Evolutionary conservation across 305 asterid species (phyloP).

Genomic region (Petunia hybrid): DNA sequence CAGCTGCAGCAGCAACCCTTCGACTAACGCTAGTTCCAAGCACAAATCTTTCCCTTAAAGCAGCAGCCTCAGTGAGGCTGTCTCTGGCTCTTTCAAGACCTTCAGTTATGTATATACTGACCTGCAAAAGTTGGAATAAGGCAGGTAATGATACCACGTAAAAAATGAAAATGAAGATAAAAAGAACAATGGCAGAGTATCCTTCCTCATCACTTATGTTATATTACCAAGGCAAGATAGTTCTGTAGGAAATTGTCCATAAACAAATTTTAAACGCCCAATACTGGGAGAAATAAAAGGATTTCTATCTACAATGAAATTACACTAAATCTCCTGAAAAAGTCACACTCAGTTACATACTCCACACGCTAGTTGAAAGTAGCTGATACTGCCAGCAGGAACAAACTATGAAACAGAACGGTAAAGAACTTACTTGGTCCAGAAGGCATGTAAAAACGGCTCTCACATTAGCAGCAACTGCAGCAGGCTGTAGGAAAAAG

Average conservation of each 20-base stretch:
- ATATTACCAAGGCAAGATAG: slow-evolving; percentile 2
- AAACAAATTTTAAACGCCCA: background rate
- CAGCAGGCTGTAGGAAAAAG: slow-evolving; percentile 68
- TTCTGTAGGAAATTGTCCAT: slow-evolving; percentile 10
- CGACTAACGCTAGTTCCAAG: slow-evolving; percentile 85
- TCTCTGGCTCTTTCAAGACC: slow-evolving; percentile 98
- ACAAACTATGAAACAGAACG: slow-evolving; percentile 36
- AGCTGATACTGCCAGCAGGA: slow-evolving; percentile 35
- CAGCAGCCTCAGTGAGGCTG: slow-evolving; percentile 91
- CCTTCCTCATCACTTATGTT: slow-evolving; percentile 4
- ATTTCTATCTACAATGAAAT: slow-evolving; percentile 3
- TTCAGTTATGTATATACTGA: slow-evolving; percentile 83
- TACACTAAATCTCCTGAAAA: background rate
- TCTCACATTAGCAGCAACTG: slow-evolving; percentile 82
- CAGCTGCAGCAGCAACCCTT: slow-evolving; percentile 97
- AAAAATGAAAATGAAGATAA: background rate
- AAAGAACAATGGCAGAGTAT: background rate
- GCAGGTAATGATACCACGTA: slow-evolving; percentile 17
- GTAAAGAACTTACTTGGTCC: slow-evolving; percentile 73
- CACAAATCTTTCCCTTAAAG: slow-evolving; percentile 93
- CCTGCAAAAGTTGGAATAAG: slow-evolving; percentile 53
- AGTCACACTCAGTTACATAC: background rate
- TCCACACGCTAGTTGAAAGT: slow-evolving; percentile 20
- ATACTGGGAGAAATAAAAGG: slow-evolving; percentile 10
- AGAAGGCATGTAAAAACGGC: slow-evolving; percentile 93